Evolutionary conservation across 2,329 filamentous ascomycete species (phyloP), one percentile per base, ranked within the genome.

Genomic region (Colletotrichum tabaci): DNA sequence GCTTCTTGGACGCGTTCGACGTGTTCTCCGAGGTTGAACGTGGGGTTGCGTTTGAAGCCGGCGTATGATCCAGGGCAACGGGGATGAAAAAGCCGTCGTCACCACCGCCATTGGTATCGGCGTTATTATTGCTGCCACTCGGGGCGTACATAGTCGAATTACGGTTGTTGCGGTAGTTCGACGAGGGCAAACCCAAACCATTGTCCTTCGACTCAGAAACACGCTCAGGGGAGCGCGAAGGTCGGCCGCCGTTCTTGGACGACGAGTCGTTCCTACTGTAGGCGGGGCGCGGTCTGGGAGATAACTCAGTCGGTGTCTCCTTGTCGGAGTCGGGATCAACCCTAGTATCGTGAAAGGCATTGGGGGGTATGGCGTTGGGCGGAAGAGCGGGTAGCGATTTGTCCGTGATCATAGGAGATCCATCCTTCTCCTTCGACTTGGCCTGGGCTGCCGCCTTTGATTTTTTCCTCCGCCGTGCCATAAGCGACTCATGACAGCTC

Each of bases 401-500:
- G 80, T 99, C 96, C 49, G 93, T 90, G 73, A 94, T 91, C 85
- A 91, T 90, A 23, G 91, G 89, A 62, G 87, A 90, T 56, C 84
- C 81, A 18, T 92, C 90, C 79, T 92, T 91, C 75, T 91, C 90
- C 77, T 89, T 86, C 61, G 87, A 82, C 77, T 91, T 91, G 60
- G 88, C 87, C 73, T 88, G 86, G 0, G 88, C 87, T 52, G 88
- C 87, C 63, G 91, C 89, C 81, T 94, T 95, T 49, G 92, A 92
- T 81, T 94, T 95, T 84, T 98, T 98, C 78, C 94, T 90, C 74
- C 96, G 89, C 74, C 96, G 89, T 61, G 96, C 94, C 95, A 98
- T 98, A 64, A 99, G 84, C 38, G 94, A 96, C 83, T 99, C 96
- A 80, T 99, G 96, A 81, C 96, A 99, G 79, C 92, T 95, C 96